Base-by-base conservation (phyloP, 2,329 filamentous ascomycete species). In the Aspergillus sergii region DNA sequence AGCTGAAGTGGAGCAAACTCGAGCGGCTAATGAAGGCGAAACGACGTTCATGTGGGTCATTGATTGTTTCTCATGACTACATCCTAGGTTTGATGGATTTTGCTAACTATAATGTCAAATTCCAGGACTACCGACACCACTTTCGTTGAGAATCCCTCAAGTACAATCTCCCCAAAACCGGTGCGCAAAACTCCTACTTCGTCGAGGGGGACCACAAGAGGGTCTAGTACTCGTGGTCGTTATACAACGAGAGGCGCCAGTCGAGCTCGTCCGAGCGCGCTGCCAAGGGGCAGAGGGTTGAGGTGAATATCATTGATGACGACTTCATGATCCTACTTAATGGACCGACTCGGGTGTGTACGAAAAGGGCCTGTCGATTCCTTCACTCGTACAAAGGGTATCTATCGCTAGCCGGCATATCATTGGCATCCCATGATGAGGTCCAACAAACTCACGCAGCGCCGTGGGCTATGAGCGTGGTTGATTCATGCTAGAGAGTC, bases 121-220 rank as follows among this genome's bases (percentile, higher is more conserved):
- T 66, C 5, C 69, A 94, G 91, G 85, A 97, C 94, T 28, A 96
- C 92, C 12, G 93, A 97, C 74, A 96, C 91, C 7, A 92, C 92
- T 1, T 97, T 97, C 73, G 88, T 97, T 61, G 93, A 97, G 39
- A 92, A 97, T 71, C 94, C 93, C 9, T 85, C 85, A 4, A 79
- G 77, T 57, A 76, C 73, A 16, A 64, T 72, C 5, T 85, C 84
- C 43, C 82, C 80, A 34, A 86, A 85, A 71, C 74, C 78, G 2
- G 75, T 73, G 0, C 67, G 77, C 19, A 78, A 70, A 63, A 72
- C 73, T 51, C 60, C 74, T n/a, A 67, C 69, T 39, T 58, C 71
- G 50, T 62, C 66, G 21, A 71, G 72, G 54, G 67, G 70, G 58
- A 63, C 67, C 26, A 68, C 64, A 30, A 66, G 68, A 61, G 66